Base-by-base conservation (phyloP, 306 rosid species). In the Mimosa pudica region DNA sequence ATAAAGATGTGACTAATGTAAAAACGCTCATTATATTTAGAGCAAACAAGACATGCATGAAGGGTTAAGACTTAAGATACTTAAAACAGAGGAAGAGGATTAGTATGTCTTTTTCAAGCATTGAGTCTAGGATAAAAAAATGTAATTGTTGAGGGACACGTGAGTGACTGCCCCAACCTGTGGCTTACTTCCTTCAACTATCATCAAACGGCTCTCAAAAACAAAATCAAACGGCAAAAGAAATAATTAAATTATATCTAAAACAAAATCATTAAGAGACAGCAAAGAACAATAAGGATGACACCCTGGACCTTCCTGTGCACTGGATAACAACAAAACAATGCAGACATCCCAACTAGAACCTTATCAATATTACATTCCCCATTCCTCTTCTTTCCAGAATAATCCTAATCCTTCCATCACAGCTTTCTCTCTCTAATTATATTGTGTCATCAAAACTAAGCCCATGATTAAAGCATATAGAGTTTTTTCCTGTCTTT, bases 281-380 rank as follows among this genome's bases (percentile, higher is more conserved):
- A 77, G 10, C 1, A 70, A 35, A 70, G 45, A 55, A 65, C 20
- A 47, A 47, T 48, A 62, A 16, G 44, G 38, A 61, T 62, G 81
- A 85, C 79, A 75, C 66, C 12, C 81, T 54, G 61, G 4, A 16
- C 6, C 60, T 16, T 48, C 17, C 54, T 12, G 14, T 12, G 6
- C 2, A 6, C 17, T 16, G 54, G 80, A 84, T 86, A 86, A 82
- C 81, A 84, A 84, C 89, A 88, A 82, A 84, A 82, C 89, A 88
- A 83, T 46, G 52, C 24, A 66, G 38, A 78, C 57, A 41, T 32
- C 77, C 76, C 76, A 75, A 70, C 69, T 73, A 77, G 51, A 76
- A 52, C 76, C 68, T 76, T 82, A 80, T 85, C n/a, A 78, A 14
- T n/a, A n/a, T n/a, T n/a, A n/a, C 84, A 32, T 76, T 79, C 76